Percentiles rank a stretch among this genome's conserved stretches.
Evolutionary conservation across 176 grass and related monocot species (phyloP).

Genomic region (Otatea glauca): DNA sequence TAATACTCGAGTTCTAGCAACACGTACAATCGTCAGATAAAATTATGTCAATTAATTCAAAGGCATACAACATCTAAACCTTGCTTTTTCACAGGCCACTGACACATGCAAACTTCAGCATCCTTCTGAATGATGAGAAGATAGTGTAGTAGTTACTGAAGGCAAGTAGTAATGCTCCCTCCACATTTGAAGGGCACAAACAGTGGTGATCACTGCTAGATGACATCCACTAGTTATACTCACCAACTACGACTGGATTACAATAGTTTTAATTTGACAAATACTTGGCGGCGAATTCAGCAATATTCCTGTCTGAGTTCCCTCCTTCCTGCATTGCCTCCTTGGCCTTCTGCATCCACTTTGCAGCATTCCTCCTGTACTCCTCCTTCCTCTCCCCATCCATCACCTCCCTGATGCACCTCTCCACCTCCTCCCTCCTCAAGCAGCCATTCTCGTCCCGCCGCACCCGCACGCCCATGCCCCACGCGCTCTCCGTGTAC

Average conservation of each 20-base stretch:
- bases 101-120: no score
- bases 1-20: no score
- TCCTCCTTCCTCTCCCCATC: not conserved
- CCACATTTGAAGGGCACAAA: not conserved
- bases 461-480: no score
- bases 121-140: no score
- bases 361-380: not conserved
- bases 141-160: no score
- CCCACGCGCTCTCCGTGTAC: no score
- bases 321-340: not conserved
- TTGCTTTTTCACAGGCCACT: no score
- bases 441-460: no score
- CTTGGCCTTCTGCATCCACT: constrained; percentile 1
- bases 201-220: not conserved
- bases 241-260: not conserved
- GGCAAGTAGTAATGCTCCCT: not conserved
- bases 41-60: no score
- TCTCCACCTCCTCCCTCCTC: constrained; percentile 21
- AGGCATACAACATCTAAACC: no score
- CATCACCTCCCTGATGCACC: constrained; percentile 18
- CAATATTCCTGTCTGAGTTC: constrained; percentile 12
- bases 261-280: not conserved
- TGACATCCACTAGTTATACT: no score
- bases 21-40: no score
- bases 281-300: not conserved